These are phyloP conservation scores for Pouteria campechiana DNA, from an alignment of 179 eudicot genomes.

Conservation along the genomic window DNA sequence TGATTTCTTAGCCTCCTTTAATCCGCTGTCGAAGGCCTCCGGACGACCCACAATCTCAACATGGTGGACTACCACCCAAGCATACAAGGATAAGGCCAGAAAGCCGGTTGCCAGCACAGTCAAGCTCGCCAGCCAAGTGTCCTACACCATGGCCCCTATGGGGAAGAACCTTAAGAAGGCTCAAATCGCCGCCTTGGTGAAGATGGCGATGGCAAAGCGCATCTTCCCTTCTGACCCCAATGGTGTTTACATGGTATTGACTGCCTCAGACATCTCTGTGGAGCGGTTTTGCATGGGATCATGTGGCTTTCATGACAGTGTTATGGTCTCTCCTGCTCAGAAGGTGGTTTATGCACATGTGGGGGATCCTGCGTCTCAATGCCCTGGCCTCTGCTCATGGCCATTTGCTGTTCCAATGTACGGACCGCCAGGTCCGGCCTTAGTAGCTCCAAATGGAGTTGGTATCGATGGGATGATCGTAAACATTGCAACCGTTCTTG, in stretches of 20 bases:
- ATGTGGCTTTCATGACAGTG: conserved; percentile 4
- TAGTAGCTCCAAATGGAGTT: conserved; percentile 16
- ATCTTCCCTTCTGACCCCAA: conserved; percentile 5
- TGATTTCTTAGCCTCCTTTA: conserved; percentile 8
- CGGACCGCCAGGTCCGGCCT: conserved; percentile 6
- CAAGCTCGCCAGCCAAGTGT: not conserved
- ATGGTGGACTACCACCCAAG: conserved; percentile 6
- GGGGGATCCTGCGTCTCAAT: conserved; percentile 9
- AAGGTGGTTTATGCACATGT: conserved; percentile 7
- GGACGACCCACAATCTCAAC: not conserved
- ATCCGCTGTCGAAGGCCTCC: not conserved
- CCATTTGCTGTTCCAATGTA: conserved; percentile 10
- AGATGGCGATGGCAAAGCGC: conserved; percentile 2
- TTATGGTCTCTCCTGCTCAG: not conserved
- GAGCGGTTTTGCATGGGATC: conserved; percentile 9
- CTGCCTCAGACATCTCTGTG: conserved; percentile 7
- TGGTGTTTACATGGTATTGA: conserved; percentile 7
- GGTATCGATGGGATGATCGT: conserved; percentile 9
- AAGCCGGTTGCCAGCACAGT: conserved; percentile 1
- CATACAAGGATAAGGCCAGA: conserved; percentile 5
- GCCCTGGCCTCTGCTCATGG: conserved; percentile 15
- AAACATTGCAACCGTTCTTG: conserved; percentile 10
- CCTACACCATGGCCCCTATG: not conserved
- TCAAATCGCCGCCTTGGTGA: conserved; percentile 7
- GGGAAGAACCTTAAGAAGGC: conserved; percentile 10